A percentile compares a stretch with the other conserved stretches of the same genome.
Evolutionary conservation across 2,329 filamentous ascomycete genomes (phyloP).

Genomic region (Aspergillus puulaauensis): DNA sequence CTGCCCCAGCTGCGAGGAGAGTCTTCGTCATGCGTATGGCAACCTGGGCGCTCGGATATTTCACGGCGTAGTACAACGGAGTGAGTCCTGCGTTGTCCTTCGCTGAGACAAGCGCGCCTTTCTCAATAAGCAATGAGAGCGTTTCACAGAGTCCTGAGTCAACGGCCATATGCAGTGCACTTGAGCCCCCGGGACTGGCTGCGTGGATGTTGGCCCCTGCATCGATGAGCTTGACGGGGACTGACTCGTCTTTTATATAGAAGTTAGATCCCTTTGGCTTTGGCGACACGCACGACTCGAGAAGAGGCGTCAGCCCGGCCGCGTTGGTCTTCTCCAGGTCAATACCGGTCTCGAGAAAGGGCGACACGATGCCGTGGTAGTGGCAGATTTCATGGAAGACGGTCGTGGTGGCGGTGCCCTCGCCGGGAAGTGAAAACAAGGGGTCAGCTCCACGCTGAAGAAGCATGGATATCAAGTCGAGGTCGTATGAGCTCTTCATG

Average conservation of each 20-base stretch:
- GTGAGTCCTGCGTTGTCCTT: not conserved
- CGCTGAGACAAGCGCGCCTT: not conserved
- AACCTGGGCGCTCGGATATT: not conserved
- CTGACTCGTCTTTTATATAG: not conserved
- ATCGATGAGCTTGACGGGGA: not conserved
- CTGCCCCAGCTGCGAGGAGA: not conserved
- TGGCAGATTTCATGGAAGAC: constrained; percentile 6
- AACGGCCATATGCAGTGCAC: not conserved
- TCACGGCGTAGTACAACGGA: not conserved
- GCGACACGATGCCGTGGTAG: not conserved
- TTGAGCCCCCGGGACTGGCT: not conserved
- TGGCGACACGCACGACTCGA: not conserved
- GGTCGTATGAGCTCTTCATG: not conserved
- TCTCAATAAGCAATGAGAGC: not conserved
- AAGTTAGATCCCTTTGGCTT: not conserved
- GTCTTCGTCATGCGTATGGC: not conserved
- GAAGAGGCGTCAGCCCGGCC: not conserved
- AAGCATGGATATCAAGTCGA: not conserved
- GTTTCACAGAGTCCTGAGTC: not conserved
- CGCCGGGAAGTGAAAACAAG: not conserved
- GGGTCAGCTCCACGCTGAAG: constrained; percentile 6
- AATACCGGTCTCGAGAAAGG: not conserved
- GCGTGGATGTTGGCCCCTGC: constrained; percentile 6
- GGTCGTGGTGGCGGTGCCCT: not conserved
- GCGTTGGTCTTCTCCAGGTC: not conserved